These are phyloP conservation scores for Coniella lustricola DNA, from an alignment of 2,329 filamentous ascomycete genomes.

Conservation along the genomic window DNA sequence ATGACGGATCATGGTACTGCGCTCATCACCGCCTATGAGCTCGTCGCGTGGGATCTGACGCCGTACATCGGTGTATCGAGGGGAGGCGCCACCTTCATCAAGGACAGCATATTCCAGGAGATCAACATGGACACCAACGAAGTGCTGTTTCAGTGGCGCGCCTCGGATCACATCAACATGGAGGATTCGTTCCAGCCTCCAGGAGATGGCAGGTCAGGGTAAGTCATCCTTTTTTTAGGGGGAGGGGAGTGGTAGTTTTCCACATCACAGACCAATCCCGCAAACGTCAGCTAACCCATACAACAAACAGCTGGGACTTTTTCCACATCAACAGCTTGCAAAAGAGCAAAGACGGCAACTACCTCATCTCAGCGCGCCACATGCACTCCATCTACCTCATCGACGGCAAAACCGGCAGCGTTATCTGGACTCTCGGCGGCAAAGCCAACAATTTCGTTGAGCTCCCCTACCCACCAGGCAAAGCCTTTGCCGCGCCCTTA, in stretches of 20 bases:
- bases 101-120: conserved; percentile 32
- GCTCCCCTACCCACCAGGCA: conserved; percentile 23
- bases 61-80: conserved; percentile 16
- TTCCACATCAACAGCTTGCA: conserved; percentile 32
- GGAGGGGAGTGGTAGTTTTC: too few relatives aligned
- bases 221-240: neutral
- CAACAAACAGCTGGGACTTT: conserved; percentile 27
- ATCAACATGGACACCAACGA: conserved; percentile 29
- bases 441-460: conserved; percentile 27
- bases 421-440: conserved; percentile 31
- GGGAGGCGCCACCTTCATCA: conserved; percentile 21
- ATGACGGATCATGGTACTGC: conserved; percentile 33
- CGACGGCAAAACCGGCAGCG: conserved; percentile 24
- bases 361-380: conserved; percentile 29
- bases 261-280: too few relatives aligned
- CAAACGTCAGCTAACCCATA: neutral
- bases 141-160: conserved; percentile 30
- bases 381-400: conserved; percentile 25
- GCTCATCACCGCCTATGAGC: conserved; percentile 34
- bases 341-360: conserved; percentile 29
- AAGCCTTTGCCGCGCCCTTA: conserved; percentile 27
- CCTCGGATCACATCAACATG: conserved; percentile 24
- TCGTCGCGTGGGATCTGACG: conserved; percentile 18
- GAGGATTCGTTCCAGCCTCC: conserved; percentile 11
- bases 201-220: conserved; percentile 1